Conservation (phyloP, 805 yeast genomes). For the Cyberlindnera suaveolens region DNA sequence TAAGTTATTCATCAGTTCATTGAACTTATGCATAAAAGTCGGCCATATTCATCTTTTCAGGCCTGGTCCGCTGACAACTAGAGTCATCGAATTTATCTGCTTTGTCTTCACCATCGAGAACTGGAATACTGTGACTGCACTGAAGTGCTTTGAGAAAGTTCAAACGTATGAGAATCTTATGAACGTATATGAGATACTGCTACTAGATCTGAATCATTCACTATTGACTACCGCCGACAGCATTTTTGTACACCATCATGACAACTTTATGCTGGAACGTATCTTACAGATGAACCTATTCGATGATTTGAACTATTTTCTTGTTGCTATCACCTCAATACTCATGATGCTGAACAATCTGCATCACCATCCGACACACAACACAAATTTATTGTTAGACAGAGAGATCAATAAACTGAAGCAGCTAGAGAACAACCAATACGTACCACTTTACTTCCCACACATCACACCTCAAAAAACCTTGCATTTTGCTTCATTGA, state of each 20-base stretch:
- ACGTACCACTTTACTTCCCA: constrained; percentile 11
- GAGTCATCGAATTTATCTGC: neutral
- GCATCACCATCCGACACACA: constrained; percentile 3
- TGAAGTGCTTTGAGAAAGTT: constrained; percentile 4
- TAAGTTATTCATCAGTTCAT: constrained; percentile 2
- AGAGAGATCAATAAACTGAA: constrained; percentile 10
- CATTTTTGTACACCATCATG: constrained; percentile 5
- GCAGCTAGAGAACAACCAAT: constrained; percentile 16
- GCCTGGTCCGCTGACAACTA: neutral
- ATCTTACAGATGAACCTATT: constrained; percentile 14
- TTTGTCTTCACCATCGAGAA: constrained; percentile 2
- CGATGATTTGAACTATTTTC: constrained; percentile 18
- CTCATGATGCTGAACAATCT: constrained; percentile 16
- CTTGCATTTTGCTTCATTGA: constrained; percentile 8
- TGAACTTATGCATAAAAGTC: constrained; percentile 3
- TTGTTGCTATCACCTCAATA: constrained; percentile 10
- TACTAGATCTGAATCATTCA: constrained; percentile 17
- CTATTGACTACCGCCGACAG: constrained; percentile 7
- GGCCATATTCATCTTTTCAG: no score
- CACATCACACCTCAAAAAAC: constrained; percentile 1
- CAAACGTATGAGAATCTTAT: constrained; percentile 18
- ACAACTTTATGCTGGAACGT: constrained; percentile 9
- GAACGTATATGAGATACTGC: constrained; percentile 16
- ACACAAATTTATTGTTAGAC: neutral
- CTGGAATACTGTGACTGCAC: constrained; percentile 4